Evolutionary conservation across 73 alveolate species (phyloP).

Genomic region (Paramecium tetraurelia): DNA sequence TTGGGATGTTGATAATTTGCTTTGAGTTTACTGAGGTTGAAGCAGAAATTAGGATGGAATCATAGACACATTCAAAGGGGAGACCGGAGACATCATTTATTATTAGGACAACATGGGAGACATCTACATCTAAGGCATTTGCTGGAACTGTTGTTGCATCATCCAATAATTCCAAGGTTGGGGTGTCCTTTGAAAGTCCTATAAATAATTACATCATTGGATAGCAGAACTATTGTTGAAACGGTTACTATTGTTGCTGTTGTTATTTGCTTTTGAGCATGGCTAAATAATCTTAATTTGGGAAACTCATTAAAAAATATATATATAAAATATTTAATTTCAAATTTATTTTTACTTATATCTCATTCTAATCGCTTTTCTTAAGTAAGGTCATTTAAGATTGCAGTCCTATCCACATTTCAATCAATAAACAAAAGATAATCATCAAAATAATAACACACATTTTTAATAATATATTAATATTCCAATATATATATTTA

Average conservation of each 20-base stretch:
- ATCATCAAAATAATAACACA: neutral
- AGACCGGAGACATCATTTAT: neutral
- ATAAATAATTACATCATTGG: neutral
- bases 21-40: neutral
- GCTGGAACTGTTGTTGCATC: neutral
- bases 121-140: neutral
- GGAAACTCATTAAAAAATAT: neutral
- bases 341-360: neutral
- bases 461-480: neutral
- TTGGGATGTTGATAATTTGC: neutral
- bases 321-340: neutral
- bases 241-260: neutral
- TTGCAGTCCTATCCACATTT: neutral
- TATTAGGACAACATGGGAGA: neutral
- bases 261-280: neutral
- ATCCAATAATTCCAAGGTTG: neutral
- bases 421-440: neutral
- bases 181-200: neutral
- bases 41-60: neutral
- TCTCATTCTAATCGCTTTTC: neutral
- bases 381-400: neutral
- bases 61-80: neutral
- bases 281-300: neutral
- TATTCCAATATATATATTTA: neutral
- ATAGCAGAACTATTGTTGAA: neutral